phyloP scores from a whole-genome alignment of 257 asterid species.

The Forsythia viridissima region DNA sequence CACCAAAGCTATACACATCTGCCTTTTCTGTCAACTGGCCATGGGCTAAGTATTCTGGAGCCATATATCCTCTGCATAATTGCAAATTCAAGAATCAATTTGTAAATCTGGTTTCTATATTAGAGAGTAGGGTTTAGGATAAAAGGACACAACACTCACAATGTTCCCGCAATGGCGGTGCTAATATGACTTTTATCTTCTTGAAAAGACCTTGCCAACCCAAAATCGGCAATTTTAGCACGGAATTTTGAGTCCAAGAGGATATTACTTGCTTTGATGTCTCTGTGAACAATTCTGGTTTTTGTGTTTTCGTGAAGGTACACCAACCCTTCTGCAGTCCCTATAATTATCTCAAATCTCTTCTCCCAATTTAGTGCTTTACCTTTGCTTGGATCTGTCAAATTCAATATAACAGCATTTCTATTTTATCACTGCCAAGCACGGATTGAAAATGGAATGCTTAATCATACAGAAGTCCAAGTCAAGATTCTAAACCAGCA shows the following conservation, averaged over 20 bases:
- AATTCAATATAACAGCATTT: background rate
- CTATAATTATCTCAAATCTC: conserved; percentile 64
- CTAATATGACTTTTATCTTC: conserved; percentile 75
- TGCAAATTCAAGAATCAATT: conserved; percentile 8
- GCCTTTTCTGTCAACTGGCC: conserved; percentile 63
- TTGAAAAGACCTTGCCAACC: conserved; percentile 74
- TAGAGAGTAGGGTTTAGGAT: background rate
- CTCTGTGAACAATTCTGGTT: conserved; percentile 70
- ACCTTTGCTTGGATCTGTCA: conserved; percentile 59
- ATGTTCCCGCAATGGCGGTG: conserved; percentile 79
- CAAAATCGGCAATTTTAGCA: conserved; percentile 79
- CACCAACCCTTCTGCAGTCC: conserved; percentile 73
- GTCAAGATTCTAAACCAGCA: background rate
- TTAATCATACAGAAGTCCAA: too few species aligned
- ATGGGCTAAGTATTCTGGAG: conserved; percentile 65
- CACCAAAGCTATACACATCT: conserved; percentile 72
- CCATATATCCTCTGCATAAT: conserved; percentile 68
- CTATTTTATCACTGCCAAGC: background rate
- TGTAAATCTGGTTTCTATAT: background rate
- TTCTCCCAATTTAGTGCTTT: conserved; percentile 68
- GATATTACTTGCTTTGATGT: conserved; percentile 75
- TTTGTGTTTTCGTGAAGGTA: conserved; percentile 75
- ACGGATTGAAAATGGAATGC: background rate
- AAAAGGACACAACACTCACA: conserved; percentile 42
- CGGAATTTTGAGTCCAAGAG: conserved; percentile 61